Percentiles rank a stretch among this genome's conserved stretches.
Evolutionary conservation across 352 stramenopile genomes (phyloP).

Genomic region (Globisporangium cystogenes): DNA sequence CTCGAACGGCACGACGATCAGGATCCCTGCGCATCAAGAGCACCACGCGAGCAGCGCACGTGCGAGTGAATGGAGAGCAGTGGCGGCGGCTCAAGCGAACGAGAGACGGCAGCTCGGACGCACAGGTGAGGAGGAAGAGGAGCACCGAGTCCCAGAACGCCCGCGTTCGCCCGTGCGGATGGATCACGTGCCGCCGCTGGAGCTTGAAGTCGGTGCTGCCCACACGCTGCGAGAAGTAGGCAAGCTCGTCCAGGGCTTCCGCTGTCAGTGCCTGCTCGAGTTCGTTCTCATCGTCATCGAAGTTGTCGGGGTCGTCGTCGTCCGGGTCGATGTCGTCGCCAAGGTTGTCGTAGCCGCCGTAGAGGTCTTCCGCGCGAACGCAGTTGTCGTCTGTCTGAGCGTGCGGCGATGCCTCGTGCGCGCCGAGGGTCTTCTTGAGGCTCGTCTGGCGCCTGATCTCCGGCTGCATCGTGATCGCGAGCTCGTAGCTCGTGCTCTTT

Average conservation of each 20-base stretch:
- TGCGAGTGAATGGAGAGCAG: background rate
- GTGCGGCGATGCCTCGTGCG: background rate
- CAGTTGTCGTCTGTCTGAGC: background rate
- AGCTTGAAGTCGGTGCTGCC: conserved; percentile 47
- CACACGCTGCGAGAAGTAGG: conserved; percentile 52
- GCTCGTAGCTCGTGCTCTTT: background rate
- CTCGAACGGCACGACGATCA: conserved; percentile 63
- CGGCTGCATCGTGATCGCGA: background rate
- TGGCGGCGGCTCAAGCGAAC: background rate
- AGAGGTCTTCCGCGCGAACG: conserved; percentile 2
- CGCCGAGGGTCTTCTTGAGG: conserved; percentile 3
- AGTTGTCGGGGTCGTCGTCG: conserved; percentile 8
- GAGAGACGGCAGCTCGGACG: background rate
- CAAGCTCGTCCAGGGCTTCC: conserved; percentile 57
- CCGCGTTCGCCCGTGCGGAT: conserved; percentile 54
- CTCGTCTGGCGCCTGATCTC: conserved; percentile 4
- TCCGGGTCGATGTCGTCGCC: conserved; percentile 6
- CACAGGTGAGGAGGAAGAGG: conserved; percentile 62
- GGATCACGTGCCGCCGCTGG: conserved; percentile 36
- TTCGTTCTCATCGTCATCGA: conserved; percentile 15
- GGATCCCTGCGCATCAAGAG: conserved; percentile 37
- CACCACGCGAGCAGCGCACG: background rate
- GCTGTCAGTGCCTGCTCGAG: conserved; percentile 11
- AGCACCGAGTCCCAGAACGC: conserved; percentile 54
- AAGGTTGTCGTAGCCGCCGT: conserved; percentile 5